These are phyloP conservation scores for Agapanthus africanus DNA, from an alignment of 106 monocot species.

Conservation along the genomic window DNA sequence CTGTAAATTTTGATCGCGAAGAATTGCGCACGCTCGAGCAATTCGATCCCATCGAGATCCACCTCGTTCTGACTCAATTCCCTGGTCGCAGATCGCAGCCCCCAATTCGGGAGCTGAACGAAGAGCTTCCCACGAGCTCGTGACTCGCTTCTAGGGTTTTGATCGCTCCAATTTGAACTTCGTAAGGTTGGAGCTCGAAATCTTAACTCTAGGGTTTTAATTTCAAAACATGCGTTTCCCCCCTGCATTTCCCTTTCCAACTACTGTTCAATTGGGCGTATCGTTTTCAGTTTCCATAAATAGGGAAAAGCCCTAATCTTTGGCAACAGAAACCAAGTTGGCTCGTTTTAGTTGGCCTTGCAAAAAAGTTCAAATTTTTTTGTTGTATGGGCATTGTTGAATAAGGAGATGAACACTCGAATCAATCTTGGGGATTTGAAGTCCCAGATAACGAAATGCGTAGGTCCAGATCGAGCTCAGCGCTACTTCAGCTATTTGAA, in stretches of 20 bases:
- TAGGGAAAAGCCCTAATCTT: conserved; percentile 21
- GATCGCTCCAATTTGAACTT: not conserved
- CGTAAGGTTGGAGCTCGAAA: conserved; percentile 2
- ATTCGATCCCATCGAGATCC: conserved; percentile 8
- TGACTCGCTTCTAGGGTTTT: conserved; percentile 12
- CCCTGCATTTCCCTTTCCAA: not conserved
- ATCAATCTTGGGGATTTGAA: conserved; percentile 43
- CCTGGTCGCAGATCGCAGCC: not conserved
- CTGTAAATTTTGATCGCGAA: not conserved
- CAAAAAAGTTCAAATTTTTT: conserved; percentile 1
- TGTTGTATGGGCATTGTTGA: conserved; percentile 4
- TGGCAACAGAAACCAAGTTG: not conserved
- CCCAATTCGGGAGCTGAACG: not conserved
- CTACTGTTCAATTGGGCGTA: not conserved
- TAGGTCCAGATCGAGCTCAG: conserved; percentile 35
- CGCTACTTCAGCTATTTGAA: conserved; percentile 39
- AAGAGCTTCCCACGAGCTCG: not conserved
- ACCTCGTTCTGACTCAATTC: not conserved
- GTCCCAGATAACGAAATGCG: conserved; percentile 29
- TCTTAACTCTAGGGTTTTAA: conserved; percentile 15
- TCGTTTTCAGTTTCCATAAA: conserved; percentile 3
- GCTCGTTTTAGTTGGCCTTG: not conserved
- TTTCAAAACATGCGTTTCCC: conserved; percentile 6
- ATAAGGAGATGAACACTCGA: conserved; percentile 16
- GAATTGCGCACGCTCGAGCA: not conserved